These are phyloP conservation scores for Arthrobotrys megalospora DNA, from an alignment of 2,329 filamentous ascomycete species.

Conservation along the genomic window DNA sequence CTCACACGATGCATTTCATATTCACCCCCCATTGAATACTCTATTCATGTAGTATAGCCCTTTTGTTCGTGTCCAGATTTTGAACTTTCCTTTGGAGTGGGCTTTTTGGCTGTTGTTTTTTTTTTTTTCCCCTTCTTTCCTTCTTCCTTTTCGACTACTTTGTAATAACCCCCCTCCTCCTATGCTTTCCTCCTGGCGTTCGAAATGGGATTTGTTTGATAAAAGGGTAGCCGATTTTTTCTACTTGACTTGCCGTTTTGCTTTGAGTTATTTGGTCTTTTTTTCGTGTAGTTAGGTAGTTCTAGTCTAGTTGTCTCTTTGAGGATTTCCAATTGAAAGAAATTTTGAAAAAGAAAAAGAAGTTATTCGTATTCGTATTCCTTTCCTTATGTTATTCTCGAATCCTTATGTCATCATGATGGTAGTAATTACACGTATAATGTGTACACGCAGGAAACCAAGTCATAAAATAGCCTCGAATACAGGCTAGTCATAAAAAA, in stretches of 20 bases:
- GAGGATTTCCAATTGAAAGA: constrained; percentile 21
- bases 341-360: neutral
- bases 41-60: constrained; percentile 50
- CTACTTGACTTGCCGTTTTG: neutral
- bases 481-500: too few species aligned
- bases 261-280: neutral
- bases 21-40: constrained; percentile 12
- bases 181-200: constrained; percentile 36
- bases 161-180: constrained; percentile 14
- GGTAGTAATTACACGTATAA: too few species aligned
- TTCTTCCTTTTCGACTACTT: constrained; percentile 9
- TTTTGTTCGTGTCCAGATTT: constrained; percentile 8
- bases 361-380: too few species aligned
- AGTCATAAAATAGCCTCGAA: too few species aligned
- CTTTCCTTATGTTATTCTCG: neutral
- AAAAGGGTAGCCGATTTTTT: constrained; percentile 46
- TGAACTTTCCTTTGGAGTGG: constrained; percentile 56
- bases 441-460: too few species aligned
- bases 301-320: neutral
- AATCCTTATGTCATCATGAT: too few species aligned
- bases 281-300: constrained; percentile 13
- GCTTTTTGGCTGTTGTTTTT: constrained; percentile 63
- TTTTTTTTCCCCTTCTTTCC: constrained; percentile 41
- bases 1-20: neutral
- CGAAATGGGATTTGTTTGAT: constrained; percentile 49